Evolutionary conservation across 495 filamentous ascomycete species (phyloP), one percentile per base, ranked within the genome.

Genomic region (Letharia columbiana): DNA sequence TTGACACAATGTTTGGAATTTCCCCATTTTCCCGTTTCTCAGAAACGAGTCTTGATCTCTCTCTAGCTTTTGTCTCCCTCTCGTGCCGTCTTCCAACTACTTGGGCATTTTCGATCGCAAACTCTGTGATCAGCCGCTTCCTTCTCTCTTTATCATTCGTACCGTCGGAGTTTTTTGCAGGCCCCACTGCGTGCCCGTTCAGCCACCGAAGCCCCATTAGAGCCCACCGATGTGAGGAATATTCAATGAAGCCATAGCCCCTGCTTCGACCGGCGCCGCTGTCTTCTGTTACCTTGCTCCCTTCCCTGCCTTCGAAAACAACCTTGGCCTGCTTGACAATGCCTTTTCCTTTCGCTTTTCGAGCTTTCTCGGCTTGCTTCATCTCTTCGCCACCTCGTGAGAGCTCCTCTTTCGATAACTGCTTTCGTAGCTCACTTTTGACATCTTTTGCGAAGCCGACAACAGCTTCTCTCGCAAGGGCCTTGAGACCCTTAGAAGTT

Each of bases 211-310:
- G 78, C 28, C 92, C 94, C 94, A 98, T 98, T 37, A 99, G 79
- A 39, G 95, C 95, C 79, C 89, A 91, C 40, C 94, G 88, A 70
- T 99, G 94, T 41, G 89, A 92, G 66, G 85, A 89, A 78, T 97
- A 99, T 76, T 99, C 94, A 65, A 99, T 89, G 76, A 99, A 99
- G 15, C 95, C 94, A 74, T 99, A 99, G 33, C 94, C 95, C 71
- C 92, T 81, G 68, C 87, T 91, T 72, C 91, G 83, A 47, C 94
- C 91, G 31, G 85, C 91, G 6, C 89, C 88, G 65, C 75, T 82
- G 56, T 81, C 77, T 74, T 96, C 91, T 4, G 80, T 73, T 12
- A 96, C 84, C 78, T 96, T 97, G 66, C 83, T 83, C 28, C 92
- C 92, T 70, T 92, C 85, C 28, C 80, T 81, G 18, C 88, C 87